Evolutionary conservation across 2,329 filamentous ascomycete genomes (phyloP).

Genomic region (Alternaria sp.): DNA sequence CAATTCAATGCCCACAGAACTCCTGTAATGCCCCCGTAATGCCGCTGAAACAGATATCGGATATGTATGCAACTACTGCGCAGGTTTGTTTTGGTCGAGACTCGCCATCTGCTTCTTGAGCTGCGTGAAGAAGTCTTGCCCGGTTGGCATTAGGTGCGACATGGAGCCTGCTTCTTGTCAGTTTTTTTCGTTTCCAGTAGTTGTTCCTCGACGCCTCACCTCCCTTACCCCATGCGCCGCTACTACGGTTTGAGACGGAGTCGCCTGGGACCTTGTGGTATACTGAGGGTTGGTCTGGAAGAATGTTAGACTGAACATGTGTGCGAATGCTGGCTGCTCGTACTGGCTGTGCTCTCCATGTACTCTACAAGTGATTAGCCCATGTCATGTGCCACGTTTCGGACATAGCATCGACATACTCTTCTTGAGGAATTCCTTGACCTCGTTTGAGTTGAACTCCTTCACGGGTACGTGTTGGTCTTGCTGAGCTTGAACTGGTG

Average conservation of each 20-base stretch:
- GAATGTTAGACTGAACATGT: constrained; percentile 29
- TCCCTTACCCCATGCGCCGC: constrained; percentile 53
- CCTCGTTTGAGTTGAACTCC: constrained; percentile 57
- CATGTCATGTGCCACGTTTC: not conserved
- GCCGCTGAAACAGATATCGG: constrained; percentile 43
- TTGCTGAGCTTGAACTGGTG: constrained; percentile 29
- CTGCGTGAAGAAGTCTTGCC: constrained; percentile 57
- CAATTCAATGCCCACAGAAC: constrained; percentile 39
- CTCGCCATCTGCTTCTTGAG: constrained; percentile 57
- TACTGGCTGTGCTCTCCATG: constrained; percentile 44
- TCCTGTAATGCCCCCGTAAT: constrained; percentile 49
- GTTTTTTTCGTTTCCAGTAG: not conserved
- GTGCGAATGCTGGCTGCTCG: constrained; percentile 11
- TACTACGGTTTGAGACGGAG: constrained; percentile 50
- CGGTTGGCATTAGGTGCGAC: constrained; percentile 55
- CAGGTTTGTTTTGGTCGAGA: constrained; percentile 51
- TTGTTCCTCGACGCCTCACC: constrained; percentile 35
- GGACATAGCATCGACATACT: constrained; percentile 34
- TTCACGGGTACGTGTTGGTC: constrained; percentile 49
- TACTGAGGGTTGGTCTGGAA: constrained; percentile 41
- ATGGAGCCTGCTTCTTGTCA: constrained; percentile 45
- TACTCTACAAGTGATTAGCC: constrained; percentile 41
- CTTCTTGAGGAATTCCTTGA: constrained; percentile 55
- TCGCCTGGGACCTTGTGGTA: constrained; percentile 53
- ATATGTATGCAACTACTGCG: constrained; percentile 32